Conservation (phyloP, 1,284 basidiomycete genomes). For the Fistulina hepatica region DNA sequence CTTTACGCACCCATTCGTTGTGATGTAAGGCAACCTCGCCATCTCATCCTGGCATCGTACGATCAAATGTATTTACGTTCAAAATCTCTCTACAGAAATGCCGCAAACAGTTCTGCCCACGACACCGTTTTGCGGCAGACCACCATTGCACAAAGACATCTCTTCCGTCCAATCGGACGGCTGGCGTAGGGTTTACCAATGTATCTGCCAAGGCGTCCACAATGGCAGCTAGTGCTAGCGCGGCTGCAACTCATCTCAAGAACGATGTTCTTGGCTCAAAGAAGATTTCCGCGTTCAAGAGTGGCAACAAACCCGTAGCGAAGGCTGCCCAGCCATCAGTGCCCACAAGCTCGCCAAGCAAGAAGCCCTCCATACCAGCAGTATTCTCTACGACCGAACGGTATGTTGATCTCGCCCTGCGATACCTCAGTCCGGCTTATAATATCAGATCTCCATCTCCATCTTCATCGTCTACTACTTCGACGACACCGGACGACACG, state of each 20-base stretch:
- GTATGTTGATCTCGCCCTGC: constrained; percentile 35
- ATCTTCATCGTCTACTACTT: constrained; percentile 12
- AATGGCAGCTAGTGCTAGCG: constrained; percentile 15
- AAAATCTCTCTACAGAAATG: constrained; percentile 39
- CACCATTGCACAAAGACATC: constrained; percentile 51
- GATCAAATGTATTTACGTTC: no score
- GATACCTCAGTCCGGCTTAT: constrained; percentile 48
- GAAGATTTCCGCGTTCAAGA: constrained; percentile 35
- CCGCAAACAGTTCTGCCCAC: constrained; percentile 55
- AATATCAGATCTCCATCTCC: constrained; percentile 39
- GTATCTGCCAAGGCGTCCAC: constrained; percentile 10
- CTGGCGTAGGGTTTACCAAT: constrained; percentile 16
- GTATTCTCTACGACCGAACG: constrained; percentile 57
- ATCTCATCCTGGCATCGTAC: neutral
- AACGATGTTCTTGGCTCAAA: constrained; percentile 32
- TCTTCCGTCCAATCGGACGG: no score
- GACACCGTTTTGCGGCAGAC: constrained; percentile 62
- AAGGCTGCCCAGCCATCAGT: constrained; percentile 10
- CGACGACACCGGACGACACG: neutral
- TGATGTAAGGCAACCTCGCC: constrained; percentile 36
- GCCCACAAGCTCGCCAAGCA: constrained; percentile 15
- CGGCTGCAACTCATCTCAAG: constrained; percentile 22
- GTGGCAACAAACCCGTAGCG: constrained; percentile 14
- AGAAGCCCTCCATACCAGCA: constrained; percentile 14
- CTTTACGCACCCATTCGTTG: constrained; percentile 64